A percentile compares a stretch with the other conserved stretches of the same genome.
Evolutionary conservation across 169 alveolate species (phyloP).

Genomic region (Haemoproteus tartakovskyi): DNA sequence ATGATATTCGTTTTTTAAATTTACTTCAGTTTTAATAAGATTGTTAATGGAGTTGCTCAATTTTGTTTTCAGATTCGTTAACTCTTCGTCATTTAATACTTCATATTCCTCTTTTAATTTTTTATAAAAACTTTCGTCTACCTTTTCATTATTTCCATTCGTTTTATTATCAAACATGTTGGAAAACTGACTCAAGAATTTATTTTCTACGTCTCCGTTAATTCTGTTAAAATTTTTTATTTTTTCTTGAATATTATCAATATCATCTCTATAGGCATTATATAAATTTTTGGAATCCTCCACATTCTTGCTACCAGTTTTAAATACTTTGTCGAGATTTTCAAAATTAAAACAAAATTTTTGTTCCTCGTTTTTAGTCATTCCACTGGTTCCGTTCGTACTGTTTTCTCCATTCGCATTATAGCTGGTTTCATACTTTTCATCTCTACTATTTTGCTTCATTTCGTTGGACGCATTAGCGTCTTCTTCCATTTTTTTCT

Average conservation of each 20-base stretch:
- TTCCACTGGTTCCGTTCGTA: neutral
- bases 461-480: neutral
- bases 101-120: conserved; percentile 55
- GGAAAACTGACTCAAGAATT: neutral
- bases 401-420: neutral
- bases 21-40: conserved; percentile 31
- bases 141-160: conserved; percentile 31
- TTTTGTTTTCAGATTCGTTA: conserved; percentile 35
- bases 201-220: too few relatives aligned
- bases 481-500: neutral
- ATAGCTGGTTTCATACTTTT: neutral
- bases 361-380: neutral
- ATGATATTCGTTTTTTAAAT: conserved; percentile 49
- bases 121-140: conserved; percentile 55
- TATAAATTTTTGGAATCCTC: neutral
- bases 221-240: neutral
- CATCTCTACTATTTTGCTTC: neutral
- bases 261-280: neutral
- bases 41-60: conserved; percentile 43
- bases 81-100: conserved; percentile 20
- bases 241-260: neutral
- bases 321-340: too few relatives aligned
- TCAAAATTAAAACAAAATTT: too few relatives aligned
- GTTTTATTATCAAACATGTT: conserved; percentile 41
- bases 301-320: neutral